Percentiles rank a stretch among this genome's conserved stretches.
Conservation (phyloP, 1,284 basidiomycete species). For the Puccinia triticina region DNA sequence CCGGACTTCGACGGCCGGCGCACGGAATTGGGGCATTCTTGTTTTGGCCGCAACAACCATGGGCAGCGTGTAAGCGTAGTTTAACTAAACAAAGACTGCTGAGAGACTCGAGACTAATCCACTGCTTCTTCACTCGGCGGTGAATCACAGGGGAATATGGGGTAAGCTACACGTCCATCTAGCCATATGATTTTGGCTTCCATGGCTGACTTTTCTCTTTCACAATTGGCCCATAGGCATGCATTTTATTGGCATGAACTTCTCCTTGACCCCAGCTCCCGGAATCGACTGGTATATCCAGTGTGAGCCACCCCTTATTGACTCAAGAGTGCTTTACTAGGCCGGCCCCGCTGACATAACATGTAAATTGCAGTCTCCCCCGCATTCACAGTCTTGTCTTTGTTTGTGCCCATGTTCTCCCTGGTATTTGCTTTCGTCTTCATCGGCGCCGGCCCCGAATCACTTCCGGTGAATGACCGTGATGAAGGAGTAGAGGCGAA, state of each 20-base stretch:
- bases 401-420: slow-evolving; percentile 42
- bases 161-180: not conserved
- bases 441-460: slow-evolving; percentile 30
- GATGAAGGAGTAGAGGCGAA: slow-evolving; percentile 14
- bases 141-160: slow-evolving; percentile 31
- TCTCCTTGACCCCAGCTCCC: slow-evolving; percentile 20
- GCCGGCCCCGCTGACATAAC: not conserved
- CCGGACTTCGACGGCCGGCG: slow-evolving; percentile 35
- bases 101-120: not conserved
- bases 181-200: not conserved
- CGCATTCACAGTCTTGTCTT: slow-evolving; percentile 33
- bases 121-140: not conserved
- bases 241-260: slow-evolving; percentile 51
- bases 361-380: slow-evolving; percentile 15
- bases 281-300: slow-evolving; percentile 39
- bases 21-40: slow-evolving; percentile 39
- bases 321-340: not conserved
- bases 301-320: not conserved
- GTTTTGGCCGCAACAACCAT: slow-evolving; percentile 36
- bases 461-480: slow-evolving; percentile 16
- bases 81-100: not conserved
- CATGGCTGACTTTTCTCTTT: not conserved
- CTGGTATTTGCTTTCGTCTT: slow-evolving; percentile 35
- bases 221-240: slow-evolving; percentile 10
- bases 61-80: slow-evolving; percentile 38